Percentiles rank a stretch among this genome's conserved stretches.
Evolutionary conservation across 768 basidiomycete genomes (phyloP).

Genomic region (Pleurotus pulmonarius): DNA sequence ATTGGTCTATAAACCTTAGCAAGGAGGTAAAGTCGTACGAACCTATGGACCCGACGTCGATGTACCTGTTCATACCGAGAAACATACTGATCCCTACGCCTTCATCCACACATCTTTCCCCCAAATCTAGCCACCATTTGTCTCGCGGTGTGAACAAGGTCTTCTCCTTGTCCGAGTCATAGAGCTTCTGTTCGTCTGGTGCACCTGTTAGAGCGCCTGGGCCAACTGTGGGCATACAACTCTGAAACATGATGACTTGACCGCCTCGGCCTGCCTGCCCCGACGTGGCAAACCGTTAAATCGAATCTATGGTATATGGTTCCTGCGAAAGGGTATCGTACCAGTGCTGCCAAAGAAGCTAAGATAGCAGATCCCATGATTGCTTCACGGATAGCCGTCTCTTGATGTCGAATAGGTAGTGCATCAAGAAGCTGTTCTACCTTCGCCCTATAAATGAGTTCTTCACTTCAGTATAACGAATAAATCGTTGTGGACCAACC

Average conservation of each 20-base stretch:
- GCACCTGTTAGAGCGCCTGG: conserved; percentile 61
- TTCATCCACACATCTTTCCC: conserved; percentile 83
- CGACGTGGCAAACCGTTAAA: conserved; percentile 4
- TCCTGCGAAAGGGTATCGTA: conserved; percentile 27
- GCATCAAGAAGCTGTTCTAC: conserved; percentile 65
- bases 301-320: background rate
- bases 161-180: conserved; percentile 86
- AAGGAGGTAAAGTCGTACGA: conserved; percentile 15
- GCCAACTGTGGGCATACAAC: conserved; percentile 66
- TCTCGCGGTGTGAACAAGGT: conserved; percentile 77
- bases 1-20: background rate
- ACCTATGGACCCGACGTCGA: conserved; percentile 89
- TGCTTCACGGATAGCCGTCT: conserved; percentile 45
- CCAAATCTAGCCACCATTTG: conserved; percentile 75
- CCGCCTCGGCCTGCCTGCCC: conserved; percentile 67
- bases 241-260: conserved; percentile 70
- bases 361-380: conserved; percentile 79
- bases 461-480: conserved; percentile 1
- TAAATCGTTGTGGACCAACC: conserved; percentile 38
- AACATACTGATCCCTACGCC: conserved; percentile 92
- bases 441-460: conserved; percentile 35
- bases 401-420: conserved; percentile 59
- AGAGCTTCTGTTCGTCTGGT: conserved; percentile 59
- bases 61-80: conserved; percentile 71
- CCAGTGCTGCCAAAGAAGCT: conserved; percentile 69